These are phyloP conservation scores for Xerocomus brunneocitrinus DNA, from an alignment of 768 basidiomycete genomes.

Conservation along the genomic window DNA sequence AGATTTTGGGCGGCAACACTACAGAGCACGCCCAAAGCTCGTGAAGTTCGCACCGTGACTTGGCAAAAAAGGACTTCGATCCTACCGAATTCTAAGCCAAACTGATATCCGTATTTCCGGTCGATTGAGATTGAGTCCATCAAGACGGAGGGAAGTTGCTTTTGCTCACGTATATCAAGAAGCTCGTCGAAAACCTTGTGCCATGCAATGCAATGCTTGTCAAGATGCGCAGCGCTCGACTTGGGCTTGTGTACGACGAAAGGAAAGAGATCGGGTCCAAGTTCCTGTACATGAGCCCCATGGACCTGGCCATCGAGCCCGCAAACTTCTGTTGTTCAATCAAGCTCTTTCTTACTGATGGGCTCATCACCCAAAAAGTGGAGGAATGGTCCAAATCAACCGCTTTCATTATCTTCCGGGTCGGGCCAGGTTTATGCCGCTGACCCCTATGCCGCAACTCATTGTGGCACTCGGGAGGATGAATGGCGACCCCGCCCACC, in stretches of 20 bases:
- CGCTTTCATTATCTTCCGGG: not conserved
- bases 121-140: too few species aligned
- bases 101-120: too few species aligned
- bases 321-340: not conserved
- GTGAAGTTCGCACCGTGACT: too few species aligned
- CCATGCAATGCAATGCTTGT: not conserved
- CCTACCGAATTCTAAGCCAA: too few species aligned
- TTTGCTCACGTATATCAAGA: not conserved
- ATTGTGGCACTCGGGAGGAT: not conserved
- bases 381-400: not conserved
- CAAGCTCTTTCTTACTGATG: not conserved
- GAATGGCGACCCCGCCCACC: not conserved
- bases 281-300: not conserved
- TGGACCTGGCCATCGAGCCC: not conserved
- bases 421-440: not conserved
- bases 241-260: not conserved
- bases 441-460: not conserved
- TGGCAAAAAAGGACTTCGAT: too few species aligned
- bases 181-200: not conserved
- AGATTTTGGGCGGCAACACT: too few species aligned
- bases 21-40: too few species aligned
- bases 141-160: too few species aligned
- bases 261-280: not conserved
- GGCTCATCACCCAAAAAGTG: not conserved
- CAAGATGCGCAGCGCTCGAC: not conserved